Evolutionary conservation across 106 monocot genomes (phyloP).

Genomic region (Cymbidium sinense): DNA sequence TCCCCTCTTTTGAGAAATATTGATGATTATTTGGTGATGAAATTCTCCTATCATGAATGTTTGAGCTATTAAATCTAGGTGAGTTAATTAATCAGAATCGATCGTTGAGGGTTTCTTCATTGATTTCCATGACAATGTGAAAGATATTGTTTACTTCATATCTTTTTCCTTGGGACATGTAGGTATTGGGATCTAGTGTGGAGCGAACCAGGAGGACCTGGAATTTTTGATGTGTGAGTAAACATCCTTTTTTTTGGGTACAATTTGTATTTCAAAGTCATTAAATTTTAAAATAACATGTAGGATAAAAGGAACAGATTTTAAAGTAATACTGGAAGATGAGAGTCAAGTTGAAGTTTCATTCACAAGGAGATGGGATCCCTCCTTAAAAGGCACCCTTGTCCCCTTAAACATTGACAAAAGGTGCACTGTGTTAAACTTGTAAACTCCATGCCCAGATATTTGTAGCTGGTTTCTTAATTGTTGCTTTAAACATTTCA

Average conservation of each 20-base stretch:
- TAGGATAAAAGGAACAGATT: constrained; percentile 65
- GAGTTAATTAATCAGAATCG: neutral
- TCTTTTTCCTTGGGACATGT: neutral
- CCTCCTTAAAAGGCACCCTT: constrained; percentile 37
- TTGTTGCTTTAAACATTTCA: constrained; percentile 9
- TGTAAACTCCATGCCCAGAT: neutral
- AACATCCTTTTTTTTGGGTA: constrained; percentile 7
- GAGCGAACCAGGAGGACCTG: constrained; percentile 38
- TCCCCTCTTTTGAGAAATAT: neutral
- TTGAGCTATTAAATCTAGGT: neutral
- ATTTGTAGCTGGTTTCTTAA: neutral
- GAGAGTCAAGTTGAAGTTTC: constrained; percentile 74
- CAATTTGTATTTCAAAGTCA: neutral
- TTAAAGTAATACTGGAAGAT: constrained; percentile 40
- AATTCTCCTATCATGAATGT: neutral
- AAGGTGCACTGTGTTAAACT: constrained; percentile 24
- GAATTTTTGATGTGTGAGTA: constrained; percentile 68
- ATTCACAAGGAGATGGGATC: constrained; percentile 65
- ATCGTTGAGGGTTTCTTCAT: neutral
- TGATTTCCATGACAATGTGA: neutral
- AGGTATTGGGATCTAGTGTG: constrained; percentile 87
- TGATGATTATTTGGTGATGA: too few relatives aligned
- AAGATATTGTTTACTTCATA: neutral
- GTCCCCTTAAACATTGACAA: constrained; percentile 81
- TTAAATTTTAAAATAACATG: neutral